Evolutionary conservation across 345 rosid species (phyloP).

Genomic region (Eucalyptus sp.): DNA sequence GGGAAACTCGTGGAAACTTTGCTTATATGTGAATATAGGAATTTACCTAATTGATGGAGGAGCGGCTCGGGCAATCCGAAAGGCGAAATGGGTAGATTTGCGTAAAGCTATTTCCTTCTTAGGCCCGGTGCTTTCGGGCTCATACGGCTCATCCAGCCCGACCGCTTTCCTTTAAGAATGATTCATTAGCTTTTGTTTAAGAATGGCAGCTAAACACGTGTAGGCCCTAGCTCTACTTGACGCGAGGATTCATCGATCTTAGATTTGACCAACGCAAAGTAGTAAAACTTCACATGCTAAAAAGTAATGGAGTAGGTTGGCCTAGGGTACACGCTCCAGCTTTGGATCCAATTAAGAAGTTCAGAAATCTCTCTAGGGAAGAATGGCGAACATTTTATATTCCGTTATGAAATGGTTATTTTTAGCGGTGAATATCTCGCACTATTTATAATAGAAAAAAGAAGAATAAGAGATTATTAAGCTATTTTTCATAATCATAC

Average conservation of each 20-base stretch:
- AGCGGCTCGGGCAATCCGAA: neutral
- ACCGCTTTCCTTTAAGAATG: neutral
- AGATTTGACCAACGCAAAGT: neutral
- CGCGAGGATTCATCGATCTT: neutral
- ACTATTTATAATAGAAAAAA: no score
- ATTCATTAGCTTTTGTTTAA: neutral
- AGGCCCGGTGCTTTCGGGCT: neutral
- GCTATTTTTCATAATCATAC: fast-evolving
- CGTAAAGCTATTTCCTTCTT: neutral
- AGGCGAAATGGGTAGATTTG: neutral
- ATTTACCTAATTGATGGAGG: neutral
- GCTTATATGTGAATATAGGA: neutral
- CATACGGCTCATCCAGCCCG: neutral
- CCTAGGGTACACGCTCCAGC: neutral
- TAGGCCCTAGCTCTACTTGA: neutral
- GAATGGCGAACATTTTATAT: neutral
- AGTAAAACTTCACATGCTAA: neutral
- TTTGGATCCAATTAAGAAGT: neutral
- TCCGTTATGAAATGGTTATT: fast-evolving
- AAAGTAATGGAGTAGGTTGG: neutral
- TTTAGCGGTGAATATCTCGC: fast-evolving
- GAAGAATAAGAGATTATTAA: no score
- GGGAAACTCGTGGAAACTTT: neutral
- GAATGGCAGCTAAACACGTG: neutral
- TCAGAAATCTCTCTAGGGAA: neutral